phyloP scores from a whole-genome alignment of 805 yeast genomes.

The Cyberlindnera mississippiensis region DNA sequence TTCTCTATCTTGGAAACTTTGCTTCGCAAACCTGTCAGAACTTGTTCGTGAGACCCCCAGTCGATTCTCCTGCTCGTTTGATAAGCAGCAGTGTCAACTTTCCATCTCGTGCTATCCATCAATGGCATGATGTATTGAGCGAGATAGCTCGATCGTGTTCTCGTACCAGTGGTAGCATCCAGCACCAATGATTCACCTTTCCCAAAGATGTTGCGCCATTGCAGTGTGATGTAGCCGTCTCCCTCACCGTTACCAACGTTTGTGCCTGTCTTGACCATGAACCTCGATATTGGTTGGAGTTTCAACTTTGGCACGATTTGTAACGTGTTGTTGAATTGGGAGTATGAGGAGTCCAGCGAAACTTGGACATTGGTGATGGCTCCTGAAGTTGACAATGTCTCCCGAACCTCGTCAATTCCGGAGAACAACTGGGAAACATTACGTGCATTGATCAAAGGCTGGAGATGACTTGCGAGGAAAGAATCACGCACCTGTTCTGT shows the following conservation, averaged over 20 bases:
- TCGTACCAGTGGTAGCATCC: conserved; percentile 57
- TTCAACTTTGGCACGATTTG: conserved; percentile 31
- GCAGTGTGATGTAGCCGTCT: conserved; percentile 82
- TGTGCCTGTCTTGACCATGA: conserved; percentile 88
- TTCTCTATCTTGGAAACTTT: conserved; percentile 27
- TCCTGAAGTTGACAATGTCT: conserved; percentile 40
- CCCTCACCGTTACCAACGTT: conserved; percentile 97
- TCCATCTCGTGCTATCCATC: conserved; percentile 46
- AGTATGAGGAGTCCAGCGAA: conserved; percentile 22
- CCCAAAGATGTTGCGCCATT: conserved; percentile 56
- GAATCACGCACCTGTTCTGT: conserved; percentile 41
- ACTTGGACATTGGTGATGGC: conserved; percentile 41
- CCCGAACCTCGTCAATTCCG: conserved; percentile 41
- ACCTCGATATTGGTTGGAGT: conserved; percentile 56
- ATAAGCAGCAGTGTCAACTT: conserved; percentile 47
- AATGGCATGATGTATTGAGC: conserved; percentile 49
- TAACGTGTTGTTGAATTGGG: conserved; percentile 10
- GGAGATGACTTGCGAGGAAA: conserved; percentile 44
- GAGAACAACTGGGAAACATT: conserved; percentile 39
- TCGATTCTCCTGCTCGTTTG: conserved; percentile 47
- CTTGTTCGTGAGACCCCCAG: conserved; percentile 54
- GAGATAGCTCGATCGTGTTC: conserved; percentile 52
- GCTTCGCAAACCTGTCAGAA: conserved; percentile 39
- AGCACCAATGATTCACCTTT: conserved; percentile 61
- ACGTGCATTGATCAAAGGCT: conserved; percentile 40